Evolutionary conservation across 176 grass and related monocot species (phyloP), one percentile per base, ranked within the genome.

Genomic region (Zea luxurians): DNA sequence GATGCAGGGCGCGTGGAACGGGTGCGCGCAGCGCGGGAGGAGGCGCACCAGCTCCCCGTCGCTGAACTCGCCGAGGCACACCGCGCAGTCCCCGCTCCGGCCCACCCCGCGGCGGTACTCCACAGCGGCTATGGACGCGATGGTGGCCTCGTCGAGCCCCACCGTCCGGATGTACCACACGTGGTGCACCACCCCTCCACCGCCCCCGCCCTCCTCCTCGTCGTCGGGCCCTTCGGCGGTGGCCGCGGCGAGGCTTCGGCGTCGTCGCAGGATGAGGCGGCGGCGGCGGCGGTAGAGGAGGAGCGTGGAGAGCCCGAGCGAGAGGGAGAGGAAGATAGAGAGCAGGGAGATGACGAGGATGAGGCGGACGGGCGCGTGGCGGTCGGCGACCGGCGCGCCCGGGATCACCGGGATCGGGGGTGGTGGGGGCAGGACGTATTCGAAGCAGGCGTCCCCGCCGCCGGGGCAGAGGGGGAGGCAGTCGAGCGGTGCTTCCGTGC

Each of bases 81-180:
- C 92, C 20, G 92, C 84, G 88, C 92, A 94, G 80, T 83, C 83
- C 67, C 73, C 83, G 37, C 80, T 59, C 2, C 86, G 37, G 17
- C 76, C 81, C 63, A 49, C 74, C 17, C 72, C 64, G 8, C 63
- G 49, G 47, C 77, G 80, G 77, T 94, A 91, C 80, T 94, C 92
- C 17, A 75, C 81, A 13, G 89, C 68, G 68, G 86, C 44, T 72
- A 94, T 94, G 83, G 88, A 91, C 66, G 73, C 72, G 86, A 94
- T 94, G 65, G 88, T 82, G 68, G 92, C 83, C 73, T 94, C 88
- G 57, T 94, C 92, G 48, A 94, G 92, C 72, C 92, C 92, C 63
- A 84, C 80, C 47, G 92, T 94, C 68, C 83, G 80, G 71, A 94
- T 89, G 86, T 86, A 94, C 88, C 92, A 94, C 64, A 94, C 80